phyloP scores from a whole-genome alignment of 495 filamentous ascomycete species.

The Bacidia rubella region DNA sequence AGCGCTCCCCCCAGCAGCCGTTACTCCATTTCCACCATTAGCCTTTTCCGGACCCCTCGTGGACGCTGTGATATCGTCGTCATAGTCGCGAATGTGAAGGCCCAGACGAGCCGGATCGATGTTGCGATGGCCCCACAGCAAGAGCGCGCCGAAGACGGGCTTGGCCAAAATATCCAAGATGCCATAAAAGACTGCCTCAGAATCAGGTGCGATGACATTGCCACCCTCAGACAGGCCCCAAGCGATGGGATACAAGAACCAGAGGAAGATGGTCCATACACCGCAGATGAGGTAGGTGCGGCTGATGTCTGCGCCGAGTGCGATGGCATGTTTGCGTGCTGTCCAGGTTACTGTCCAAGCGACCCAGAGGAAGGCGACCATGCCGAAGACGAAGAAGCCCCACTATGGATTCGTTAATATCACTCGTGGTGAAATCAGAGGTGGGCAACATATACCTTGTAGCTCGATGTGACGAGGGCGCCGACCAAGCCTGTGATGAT shows the following conservation, averaged over 20 bases:
- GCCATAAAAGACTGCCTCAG: slow-evolving; percentile 56
- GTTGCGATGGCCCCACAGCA: slow-evolving; percentile 40
- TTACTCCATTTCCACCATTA: not conserved
- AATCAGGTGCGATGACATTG: slow-evolving; percentile 50
- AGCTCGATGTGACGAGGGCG: slow-evolving; percentile 38
- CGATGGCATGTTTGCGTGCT: slow-evolving; percentile 39
- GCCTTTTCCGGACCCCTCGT: not conserved
- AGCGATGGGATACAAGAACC: slow-evolving; percentile 54
- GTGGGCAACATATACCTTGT: slow-evolving; percentile 30
- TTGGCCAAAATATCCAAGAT: slow-evolving; percentile 49
- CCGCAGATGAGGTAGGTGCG: slow-evolving; percentile 39
- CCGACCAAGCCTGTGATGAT: slow-evolving; percentile 49
- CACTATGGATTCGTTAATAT: slow-evolving; percentile 13
- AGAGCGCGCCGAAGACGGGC: slow-evolving; percentile 38
- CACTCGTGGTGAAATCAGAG: not conserved
- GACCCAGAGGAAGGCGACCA: slow-evolving; percentile 35
- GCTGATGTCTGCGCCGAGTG: slow-evolving; percentile 35
- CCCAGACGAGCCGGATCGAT: slow-evolving; percentile 39
- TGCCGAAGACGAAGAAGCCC: slow-evolving; percentile 54
- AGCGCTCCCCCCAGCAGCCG: not conserved
- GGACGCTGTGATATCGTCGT: slow-evolving; percentile 12
- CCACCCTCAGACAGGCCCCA: slow-evolving; percentile 57
- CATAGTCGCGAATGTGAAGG: slow-evolving; percentile 28
- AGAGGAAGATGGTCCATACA: slow-evolving; percentile 35
- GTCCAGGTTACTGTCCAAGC: slow-evolving; percentile 46